phyloP scores from a whole-genome alignment of 1,284 basidiomycete species.

The Malassezia arunalokei region DNA sequence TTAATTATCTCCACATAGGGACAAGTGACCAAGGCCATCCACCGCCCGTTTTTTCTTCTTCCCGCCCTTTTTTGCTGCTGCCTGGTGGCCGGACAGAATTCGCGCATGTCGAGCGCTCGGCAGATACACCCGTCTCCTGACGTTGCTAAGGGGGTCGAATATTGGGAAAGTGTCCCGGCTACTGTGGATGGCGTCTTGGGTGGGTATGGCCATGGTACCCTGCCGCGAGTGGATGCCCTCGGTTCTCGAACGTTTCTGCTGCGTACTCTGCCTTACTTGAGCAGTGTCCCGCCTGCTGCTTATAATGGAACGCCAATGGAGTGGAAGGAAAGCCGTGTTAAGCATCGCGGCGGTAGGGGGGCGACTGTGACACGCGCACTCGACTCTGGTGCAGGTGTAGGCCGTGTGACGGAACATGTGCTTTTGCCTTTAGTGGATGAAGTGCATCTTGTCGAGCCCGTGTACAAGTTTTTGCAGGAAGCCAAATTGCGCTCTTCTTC shows the following conservation, averaged over 20 bases:
- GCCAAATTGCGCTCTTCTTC: constrained; percentile 25
- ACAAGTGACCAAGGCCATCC: not conserved
- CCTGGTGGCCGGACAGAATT: not conserved
- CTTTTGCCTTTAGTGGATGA: constrained; percentile 39
- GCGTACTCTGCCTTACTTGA: constrained; percentile 31
- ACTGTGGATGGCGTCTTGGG: constrained; percentile 43
- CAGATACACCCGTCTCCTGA: constrained; percentile 35
- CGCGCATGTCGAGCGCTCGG: not conserved
- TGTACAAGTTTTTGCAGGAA: constrained; percentile 36
- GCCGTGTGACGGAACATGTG: constrained; percentile 37
- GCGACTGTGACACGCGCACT: constrained; percentile 32
- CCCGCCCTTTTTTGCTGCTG: not conserved
- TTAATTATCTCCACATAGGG: not conserved
- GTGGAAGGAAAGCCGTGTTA: constrained; percentile 27
- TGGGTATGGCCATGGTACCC: constrained; percentile 35
- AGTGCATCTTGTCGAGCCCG: constrained; percentile 44
- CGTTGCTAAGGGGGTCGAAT: constrained; percentile 36
- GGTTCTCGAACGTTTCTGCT: constrained; percentile 42
- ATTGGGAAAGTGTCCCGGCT: constrained; percentile 41
- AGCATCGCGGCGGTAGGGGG: constrained; percentile 29
- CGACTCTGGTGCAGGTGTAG: constrained; percentile 43
- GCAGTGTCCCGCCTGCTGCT: constrained; percentile 29
- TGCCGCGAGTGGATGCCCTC: constrained; percentile 40
- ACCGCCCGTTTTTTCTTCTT: not conserved
- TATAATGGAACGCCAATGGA: constrained; percentile 20